Evolutionary conservation across 2,329 filamentous ascomycete genomes (phyloP), one percentile per base, ranked within the genome.

Genomic region (Ophiostoma novo-ulmi): DNA sequence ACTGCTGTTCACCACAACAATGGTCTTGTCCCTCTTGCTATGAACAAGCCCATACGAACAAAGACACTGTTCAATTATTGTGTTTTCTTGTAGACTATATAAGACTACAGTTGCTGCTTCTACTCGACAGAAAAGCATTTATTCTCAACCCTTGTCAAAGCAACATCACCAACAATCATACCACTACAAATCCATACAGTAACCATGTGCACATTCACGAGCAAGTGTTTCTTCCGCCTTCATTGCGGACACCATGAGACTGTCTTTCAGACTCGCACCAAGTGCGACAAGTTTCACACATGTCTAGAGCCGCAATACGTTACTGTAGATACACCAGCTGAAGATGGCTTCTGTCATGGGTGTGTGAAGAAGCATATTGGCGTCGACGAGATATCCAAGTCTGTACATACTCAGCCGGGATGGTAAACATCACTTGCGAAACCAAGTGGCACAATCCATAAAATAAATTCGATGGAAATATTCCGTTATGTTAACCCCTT

Each of bases 131-230:
- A 1, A 48, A 48, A n/a, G 31, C n/a, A 44, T 48, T 48, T 6
- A 39, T 39, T 20, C 20, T n/a, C 17, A 20, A 48, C 44, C 20
- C 8, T 6, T 20, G 17, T 20, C 17, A 61, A 26, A 64, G 26
- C 61, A n/a, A 31, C 35, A 64, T n/a, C 4, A 5, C 1, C 35
- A 20, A 39, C 64, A 26, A 4, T 17, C 1, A 63, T 20, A 38
- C n/a, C 38, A 31, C n/a, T 31, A 17, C 11, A 4, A 64, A 20
- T 3, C 17, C 26, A 13, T 22, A 61, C 14, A 36, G 58, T 14
- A 20, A 44, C 1, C 14, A 66, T 66, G 64, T 66, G 64, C 38
- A 66, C 38, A 38, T 66, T 66, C 22, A 66, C 38, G 20, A 66
- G 64, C 64, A 66, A 44, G 38, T 10, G n/a, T 22, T 26, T 41